A percentile compares a stretch with the other conserved stretches of the same genome.
Conservation (phyloP, 768 basidiomycete genomes). For the Lactarius indigo region DNA sequence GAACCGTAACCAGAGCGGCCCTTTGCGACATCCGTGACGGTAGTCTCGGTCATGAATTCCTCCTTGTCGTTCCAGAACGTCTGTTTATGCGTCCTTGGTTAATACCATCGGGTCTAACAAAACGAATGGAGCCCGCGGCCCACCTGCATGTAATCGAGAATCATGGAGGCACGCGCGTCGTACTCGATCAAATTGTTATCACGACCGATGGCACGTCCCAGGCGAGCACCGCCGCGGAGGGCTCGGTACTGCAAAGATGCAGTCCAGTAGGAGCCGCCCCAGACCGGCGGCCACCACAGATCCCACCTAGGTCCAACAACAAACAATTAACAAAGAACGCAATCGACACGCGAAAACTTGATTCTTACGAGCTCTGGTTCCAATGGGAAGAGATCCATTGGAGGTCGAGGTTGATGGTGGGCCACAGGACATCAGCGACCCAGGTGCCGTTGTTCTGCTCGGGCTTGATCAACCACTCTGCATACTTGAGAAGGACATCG, state of each 20-base stretch:
- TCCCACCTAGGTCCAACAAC: background rate
- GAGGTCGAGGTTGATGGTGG: constrained; percentile 22
- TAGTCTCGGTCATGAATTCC: constrained; percentile 20
- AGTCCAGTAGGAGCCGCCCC: constrained; percentile 23
- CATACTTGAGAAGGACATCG: constrained; percentile 12
- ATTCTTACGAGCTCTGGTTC: constrained; percentile 19
- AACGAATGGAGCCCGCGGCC: background rate
- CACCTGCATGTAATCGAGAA: constrained; percentile 23
- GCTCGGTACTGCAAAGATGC: constrained; percentile 21
- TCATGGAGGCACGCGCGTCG: constrained; percentile 10
- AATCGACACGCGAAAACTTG: background rate
- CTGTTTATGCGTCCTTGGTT: background rate
- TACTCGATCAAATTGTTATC: background rate
- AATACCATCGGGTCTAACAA: background rate
- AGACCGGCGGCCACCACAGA: constrained; percentile 22
- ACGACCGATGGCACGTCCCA: constrained; percentile 13
- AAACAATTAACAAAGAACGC: background rate
- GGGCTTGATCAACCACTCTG: constrained; percentile 20
- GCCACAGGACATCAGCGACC: constrained; percentile 17
- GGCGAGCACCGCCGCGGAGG: constrained; percentile 22
- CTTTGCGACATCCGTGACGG: constrained; percentile 5
- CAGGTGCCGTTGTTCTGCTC: constrained; percentile 20
- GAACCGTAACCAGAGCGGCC: constrained; percentile 23
- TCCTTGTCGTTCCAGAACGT: constrained; percentile 22
- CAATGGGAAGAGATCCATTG: constrained; percentile 20